phyloP scores from a whole-genome alignment of 2,329 filamentous ascomycete genomes.

The Myotisia sp. region DNA sequence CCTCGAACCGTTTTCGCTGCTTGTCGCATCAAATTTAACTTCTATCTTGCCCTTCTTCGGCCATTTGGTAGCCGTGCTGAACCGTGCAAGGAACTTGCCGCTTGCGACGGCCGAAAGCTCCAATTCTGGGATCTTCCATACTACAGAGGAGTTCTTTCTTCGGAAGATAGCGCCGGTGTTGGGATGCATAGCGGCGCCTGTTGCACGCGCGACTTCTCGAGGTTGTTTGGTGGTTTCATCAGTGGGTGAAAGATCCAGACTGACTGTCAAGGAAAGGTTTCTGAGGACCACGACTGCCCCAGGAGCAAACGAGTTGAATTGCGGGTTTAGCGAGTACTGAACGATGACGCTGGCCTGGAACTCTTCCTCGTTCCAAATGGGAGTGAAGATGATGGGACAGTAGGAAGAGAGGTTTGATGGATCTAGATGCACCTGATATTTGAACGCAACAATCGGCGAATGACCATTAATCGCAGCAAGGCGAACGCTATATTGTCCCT shows the following conservation, averaged over 20 bases:
- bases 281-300: conserved; percentile 44
- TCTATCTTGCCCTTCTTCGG: conserved; percentile 66
- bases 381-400: conserved; percentile 58
- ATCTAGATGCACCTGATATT: conserved; percentile 73
- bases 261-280: conserved; percentile 60
- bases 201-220: conserved; percentile 28
- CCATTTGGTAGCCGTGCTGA: conserved; percentile 57
- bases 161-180: conserved; percentile 32
- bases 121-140: conserved; percentile 36
- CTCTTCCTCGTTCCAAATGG: conserved; percentile 69
- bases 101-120: conserved; percentile 40
- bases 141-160: conserved; percentile 32
- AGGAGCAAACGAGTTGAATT: conserved; percentile 36
- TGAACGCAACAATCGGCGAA: conserved; percentile 60
- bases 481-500: conserved; percentile 69
- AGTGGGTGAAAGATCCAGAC: conserved; percentile 27
- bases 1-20: conserved; percentile 44
- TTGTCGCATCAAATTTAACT: conserved; percentile 60
- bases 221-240: conserved; percentile 33
- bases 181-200: conserved; percentile 33
- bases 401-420: conserved; percentile 41
- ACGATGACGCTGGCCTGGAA: conserved; percentile 77
- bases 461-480: conserved; percentile 57
- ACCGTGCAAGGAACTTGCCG: conserved; percentile 69
- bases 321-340: conserved; percentile 69